phyloP scores from a whole-genome alignment of 2,329 filamentous ascomycete species.

The Colletotrichum horii region DNA sequence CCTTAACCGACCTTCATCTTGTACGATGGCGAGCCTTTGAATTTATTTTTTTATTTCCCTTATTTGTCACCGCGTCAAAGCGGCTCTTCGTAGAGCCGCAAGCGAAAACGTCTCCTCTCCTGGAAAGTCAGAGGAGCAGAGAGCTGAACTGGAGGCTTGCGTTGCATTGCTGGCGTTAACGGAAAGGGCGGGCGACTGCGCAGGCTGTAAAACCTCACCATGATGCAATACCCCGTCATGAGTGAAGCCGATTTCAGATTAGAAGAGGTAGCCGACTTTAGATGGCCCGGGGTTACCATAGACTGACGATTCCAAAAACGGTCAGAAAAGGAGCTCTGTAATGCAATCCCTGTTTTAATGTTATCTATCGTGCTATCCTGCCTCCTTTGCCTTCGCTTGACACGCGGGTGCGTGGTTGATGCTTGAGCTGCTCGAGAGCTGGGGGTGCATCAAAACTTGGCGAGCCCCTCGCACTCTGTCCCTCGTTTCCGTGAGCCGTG shows the following conservation, averaged over 20 bases:
- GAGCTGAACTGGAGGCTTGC: not conserved
- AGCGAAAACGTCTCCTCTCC: not conserved
- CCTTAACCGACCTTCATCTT: not conserved
- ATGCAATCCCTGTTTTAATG: not conserved
- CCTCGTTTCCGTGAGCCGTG: not conserved
- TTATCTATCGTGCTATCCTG: not conserved
- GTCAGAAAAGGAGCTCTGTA: not conserved
- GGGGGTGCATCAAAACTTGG: not conserved
- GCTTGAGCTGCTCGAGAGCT: not conserved
- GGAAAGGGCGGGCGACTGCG: not conserved
- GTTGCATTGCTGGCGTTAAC: slow-evolving; percentile 7
- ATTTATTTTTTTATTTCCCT: not conserved
- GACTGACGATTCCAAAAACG: not conserved
- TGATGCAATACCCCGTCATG: not conserved
- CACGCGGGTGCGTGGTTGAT: not conserved
- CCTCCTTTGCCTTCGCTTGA: not conserved
- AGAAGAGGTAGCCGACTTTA: not conserved
- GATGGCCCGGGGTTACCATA: not conserved
- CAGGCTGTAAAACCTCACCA: not conserved
- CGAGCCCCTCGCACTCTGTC: not conserved
- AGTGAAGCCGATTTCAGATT: not conserved
- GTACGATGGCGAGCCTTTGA: slow-evolving; percentile 3
- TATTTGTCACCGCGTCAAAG: not conserved
- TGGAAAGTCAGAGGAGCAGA: not conserved
- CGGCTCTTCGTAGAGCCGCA: not conserved